Conservation (phyloP, 805 yeast species). For the Saccharomyces paradoxus region DNA sequence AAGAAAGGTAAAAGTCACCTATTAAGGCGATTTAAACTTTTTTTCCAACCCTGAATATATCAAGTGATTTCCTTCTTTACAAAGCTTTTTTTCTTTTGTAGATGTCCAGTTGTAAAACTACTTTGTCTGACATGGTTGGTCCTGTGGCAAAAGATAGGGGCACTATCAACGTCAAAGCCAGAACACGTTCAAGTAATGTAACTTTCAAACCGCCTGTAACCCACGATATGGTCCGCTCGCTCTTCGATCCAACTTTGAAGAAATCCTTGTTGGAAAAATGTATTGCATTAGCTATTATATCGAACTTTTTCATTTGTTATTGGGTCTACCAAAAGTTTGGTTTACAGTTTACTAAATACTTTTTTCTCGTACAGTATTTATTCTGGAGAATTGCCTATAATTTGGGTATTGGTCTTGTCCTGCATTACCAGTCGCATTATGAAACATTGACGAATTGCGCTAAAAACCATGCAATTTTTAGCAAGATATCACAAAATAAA, state of each 20-base stretch:
- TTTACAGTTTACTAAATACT: slow-evolving; percentile 18
- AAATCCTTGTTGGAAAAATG: slow-evolving; percentile 60
- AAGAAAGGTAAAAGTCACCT: background rate
- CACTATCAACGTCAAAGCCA: slow-evolving; percentile 7
- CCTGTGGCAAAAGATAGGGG: background rate
- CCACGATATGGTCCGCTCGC: slow-evolving; percentile 74
- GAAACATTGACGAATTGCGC: slow-evolving; percentile 48
- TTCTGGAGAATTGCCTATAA: slow-evolving; percentile 75
- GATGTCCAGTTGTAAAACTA: background rate
- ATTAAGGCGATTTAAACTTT: background rate
- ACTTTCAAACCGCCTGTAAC: slow-evolving; percentile 41
- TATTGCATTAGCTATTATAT: slow-evolving; percentile 41
- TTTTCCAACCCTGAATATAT: background rate
- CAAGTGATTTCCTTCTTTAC: background rate
- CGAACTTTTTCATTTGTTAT: slow-evolving; percentile 31
- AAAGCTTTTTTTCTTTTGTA: background rate
- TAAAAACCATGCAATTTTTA: slow-evolving; percentile 38
- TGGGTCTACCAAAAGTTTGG: slow-evolving; percentile 18
- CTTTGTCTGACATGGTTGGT: background rate
- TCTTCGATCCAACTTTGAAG: slow-evolving; percentile 66
- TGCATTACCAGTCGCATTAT: slow-evolving; percentile 58
- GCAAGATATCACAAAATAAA: slow-evolving; percentile 21
- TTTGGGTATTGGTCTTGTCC: slow-evolving; percentile 66
- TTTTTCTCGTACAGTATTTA: slow-evolving; percentile 48
- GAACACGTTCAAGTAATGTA: slow-evolving; percentile 27